phyloP scores from a whole-genome alignment of 2,329 filamentous ascomycete genomes.

The Colletotrichum agaves region DNA sequence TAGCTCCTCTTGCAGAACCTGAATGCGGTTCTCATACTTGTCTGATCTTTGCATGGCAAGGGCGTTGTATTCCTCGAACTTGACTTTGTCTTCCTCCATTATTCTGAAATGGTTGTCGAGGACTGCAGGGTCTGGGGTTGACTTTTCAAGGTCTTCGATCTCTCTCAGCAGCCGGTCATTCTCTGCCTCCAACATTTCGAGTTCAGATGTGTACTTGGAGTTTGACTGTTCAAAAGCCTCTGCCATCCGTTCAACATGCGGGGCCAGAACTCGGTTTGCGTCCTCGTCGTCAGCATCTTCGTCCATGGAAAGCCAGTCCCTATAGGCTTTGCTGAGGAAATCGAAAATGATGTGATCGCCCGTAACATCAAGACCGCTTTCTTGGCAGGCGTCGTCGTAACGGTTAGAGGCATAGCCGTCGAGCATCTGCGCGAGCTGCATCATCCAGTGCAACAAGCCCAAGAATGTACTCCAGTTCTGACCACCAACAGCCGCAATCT shows the following conservation, averaged over 20 bases:
- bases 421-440: constrained; percentile 95
- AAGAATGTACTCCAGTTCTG: constrained; percentile 98
- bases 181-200: constrained; percentile 87
- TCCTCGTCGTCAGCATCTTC: constrained; percentile 90
- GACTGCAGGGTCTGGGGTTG: constrained; percentile 82
- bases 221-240: constrained; percentile 87
- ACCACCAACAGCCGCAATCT: constrained; percentile 92
- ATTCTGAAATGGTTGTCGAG: constrained; percentile 92
- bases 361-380: constrained; percentile 86
- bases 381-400: constrained; percentile 91
- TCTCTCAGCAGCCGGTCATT: constrained; percentile 83
- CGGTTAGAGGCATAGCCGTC: constrained; percentile 81
- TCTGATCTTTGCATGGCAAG: constrained; percentile 86
- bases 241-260: constrained; percentile 90
- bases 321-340: constrained; percentile 89
- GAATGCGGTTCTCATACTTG: constrained; percentile 85
- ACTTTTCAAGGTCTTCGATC: constrained; percentile 89
- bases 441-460: constrained; percentile 97
- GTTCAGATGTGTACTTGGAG: constrained; percentile 83
- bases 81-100: constrained; percentile 91
- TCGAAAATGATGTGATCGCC: constrained; percentile 95
- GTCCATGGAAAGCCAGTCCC: constrained; percentile 93
- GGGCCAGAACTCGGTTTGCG: constrained; percentile 79
- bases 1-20: constrained; percentile 87
- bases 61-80: constrained; percentile 95